Evolutionary conservation across 768 basidiomycete species (phyloP), one percentile per base, ranked within the genome.

Genomic region (Mycena maculata): DNA sequence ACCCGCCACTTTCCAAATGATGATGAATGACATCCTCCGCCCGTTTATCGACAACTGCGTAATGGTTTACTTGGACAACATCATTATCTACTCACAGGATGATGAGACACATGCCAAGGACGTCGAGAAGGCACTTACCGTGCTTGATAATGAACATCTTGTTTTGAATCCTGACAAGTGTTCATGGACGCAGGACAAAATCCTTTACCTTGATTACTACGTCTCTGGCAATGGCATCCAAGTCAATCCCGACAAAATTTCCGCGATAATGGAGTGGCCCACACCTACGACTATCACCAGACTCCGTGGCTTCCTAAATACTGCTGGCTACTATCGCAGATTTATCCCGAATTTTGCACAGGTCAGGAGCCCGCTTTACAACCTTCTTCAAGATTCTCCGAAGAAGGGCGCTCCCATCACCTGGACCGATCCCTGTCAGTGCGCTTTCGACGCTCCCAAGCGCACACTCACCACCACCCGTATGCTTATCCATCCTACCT

Each of bases 1-100:
- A 6, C 81, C 84, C 11, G 77, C 83, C 1, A 66, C 76, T 2
- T 85, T 83, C 67, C 84, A 86, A n/a, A n/a, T n/a, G n/a, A n/a
- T n/a, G n/a, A n/a, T n/a, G n/a, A n/a, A n/a, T n/a, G n/a, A n/a
- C n/a, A n/a, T n/a, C n/a, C n/a, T n/a, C n/a, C n/a, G n/a, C n/a
- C n/a, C n/a, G n/a, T n/a, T n/a, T n/a, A n/a, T n/a, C n/a, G n/a
- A n/a, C n/a, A n/a, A n/a, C n/a, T n/a, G n/a, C n/a, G n/a, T n/a
- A n/a, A n/a, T n/a, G 39, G 48, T 65, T 15, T 65, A 65, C n/a
- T 42, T 79, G 0, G 75, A 77, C 50, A 73, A 79, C 60, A 76
- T 78, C 22, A 42, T 79, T 1, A 72, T 80, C 44, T 76, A 70
- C 30, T 69, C 69, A 1, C 67, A 56, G 13, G 47, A 20, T 16